Percentiles rank a stretch among this genome's conserved stretches.
Conservation (phyloP, 148 eudicot species). For the Rhododendron molle region DNA sequence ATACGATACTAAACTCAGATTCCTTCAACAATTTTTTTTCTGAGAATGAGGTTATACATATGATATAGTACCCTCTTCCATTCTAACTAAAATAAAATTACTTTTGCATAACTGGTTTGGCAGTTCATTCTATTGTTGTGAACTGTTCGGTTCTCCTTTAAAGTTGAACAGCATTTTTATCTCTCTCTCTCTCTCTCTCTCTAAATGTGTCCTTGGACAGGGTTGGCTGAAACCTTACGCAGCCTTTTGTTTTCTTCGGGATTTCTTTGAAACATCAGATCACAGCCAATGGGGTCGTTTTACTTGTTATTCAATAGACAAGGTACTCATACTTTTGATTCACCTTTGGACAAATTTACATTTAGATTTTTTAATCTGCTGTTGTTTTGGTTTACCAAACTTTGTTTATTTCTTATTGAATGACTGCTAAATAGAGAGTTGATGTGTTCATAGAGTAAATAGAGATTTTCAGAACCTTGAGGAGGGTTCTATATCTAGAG, state of each 20-base stretch:
- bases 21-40: conserved; percentile 66
- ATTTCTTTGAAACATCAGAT: conserved; percentile 93
- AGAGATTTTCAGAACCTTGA: background rate
- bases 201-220: conserved; percentile 35
- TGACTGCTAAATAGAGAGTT: background rate
- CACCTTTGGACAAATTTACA: background rate
- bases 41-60: conserved; percentile 67
- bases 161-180: background rate
- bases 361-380: background rate
- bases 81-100: background rate
- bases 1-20: conserved; percentile 48
- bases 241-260: conserved; percentile 91
- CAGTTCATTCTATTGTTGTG: background rate
- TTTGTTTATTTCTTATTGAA: background rate
- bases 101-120: background rate
- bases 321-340: conserved; percentile 39
- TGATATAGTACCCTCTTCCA: background rate
- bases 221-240: conserved; percentile 97
- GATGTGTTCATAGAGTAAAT: background rate
- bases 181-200: background rate
- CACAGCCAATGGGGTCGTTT: conserved; percentile 97
- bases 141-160: background rate
- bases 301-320: conserved; percentile 59
- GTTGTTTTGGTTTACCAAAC: background rate
- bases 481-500: background rate